Percentiles rank a stretch among this genome's conserved stretches.
phyloP scores from a whole-genome alignment of 2,329 filamentous ascomycete genomes.

The Exophiala alcalophila region DNA sequence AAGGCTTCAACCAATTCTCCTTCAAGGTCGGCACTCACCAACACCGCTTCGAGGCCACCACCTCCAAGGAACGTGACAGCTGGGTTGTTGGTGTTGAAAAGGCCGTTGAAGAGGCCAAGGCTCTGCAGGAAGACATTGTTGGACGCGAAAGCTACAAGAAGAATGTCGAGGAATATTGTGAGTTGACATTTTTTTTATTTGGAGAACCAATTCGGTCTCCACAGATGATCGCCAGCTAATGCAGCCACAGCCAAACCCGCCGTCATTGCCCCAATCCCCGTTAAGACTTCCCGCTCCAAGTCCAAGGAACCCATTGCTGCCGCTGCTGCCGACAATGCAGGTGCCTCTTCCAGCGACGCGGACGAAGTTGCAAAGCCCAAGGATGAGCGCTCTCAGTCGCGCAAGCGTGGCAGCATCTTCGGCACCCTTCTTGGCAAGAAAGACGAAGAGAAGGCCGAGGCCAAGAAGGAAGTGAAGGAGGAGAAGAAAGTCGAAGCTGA shows the following conservation, averaged over 20 bases:
- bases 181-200: slow-evolving; percentile 35
- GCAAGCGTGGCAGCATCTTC: slow-evolving; percentile 60
- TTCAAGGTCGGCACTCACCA: slow-evolving; percentile 84
- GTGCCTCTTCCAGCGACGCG: slow-evolving; percentile 19
- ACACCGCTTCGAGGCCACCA: slow-evolving; percentile 85
- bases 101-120: slow-evolving; percentile 82
- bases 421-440: slow-evolving; percentile 60
- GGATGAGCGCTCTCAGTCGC: slow-evolving; percentile 60
- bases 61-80: slow-evolving; percentile 75
- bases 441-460: slow-evolving; percentile 41
- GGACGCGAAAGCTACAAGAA: slow-evolving; percentile 86
- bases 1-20: slow-evolving; percentile 76
- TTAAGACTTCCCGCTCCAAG: slow-evolving; percentile 34
- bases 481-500: slow-evolving; percentile 42
- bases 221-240: slow-evolving; percentile 30
- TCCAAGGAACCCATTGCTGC: slow-evolving; percentile 35
- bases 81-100: slow-evolving; percentile 83
- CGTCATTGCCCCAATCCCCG: slow-evolving; percentile 35
- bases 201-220: slow-evolving; percentile 3
- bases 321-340: slow-evolving; percentile 15
- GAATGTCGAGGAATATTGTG: slow-evolving; percentile 69
- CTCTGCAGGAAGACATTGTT: slow-evolving; percentile 67
- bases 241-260: slow-evolving; percentile 43
- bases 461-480: slow-evolving; percentile 40
- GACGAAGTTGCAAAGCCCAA: slow-evolving; percentile 45